phyloP scores from a whole-genome alignment of 257 asterid species.

The Lycium ferocissimum region DNA sequence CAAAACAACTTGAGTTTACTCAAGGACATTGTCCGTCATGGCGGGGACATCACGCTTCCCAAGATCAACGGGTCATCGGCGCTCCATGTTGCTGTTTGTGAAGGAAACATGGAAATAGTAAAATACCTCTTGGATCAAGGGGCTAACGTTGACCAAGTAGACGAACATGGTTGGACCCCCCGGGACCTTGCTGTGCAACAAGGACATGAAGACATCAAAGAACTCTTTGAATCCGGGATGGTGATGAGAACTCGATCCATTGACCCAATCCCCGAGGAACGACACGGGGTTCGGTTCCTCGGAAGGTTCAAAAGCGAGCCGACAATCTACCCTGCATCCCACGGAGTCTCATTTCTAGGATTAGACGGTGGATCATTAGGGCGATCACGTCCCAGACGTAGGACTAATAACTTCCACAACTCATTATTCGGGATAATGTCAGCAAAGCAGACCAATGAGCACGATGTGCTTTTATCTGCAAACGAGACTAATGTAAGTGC shows the following conservation, averaged over 20 bases:
- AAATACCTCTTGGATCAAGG: constrained; percentile 49
- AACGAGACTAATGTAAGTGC: constrained; percentile 34
- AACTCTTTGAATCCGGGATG: constrained; percentile 40
- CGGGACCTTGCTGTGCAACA: constrained; percentile 58
- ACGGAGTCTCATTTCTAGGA: constrained; percentile 37
- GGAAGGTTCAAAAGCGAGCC: constrained; percentile 58
- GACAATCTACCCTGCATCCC: constrained; percentile 38
- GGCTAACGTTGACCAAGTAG: constrained; percentile 47
- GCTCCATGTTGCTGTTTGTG: constrained; percentile 57
- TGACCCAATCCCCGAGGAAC: constrained; percentile 38
- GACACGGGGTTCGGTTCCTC: constrained; percentile 49
- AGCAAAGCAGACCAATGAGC: constrained; percentile 60
- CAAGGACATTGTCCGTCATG: constrained; percentile 43
- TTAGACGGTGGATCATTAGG: constrained; percentile 50
- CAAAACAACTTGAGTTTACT: constrained; percentile 48
- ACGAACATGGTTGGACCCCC: constrained; percentile 54
- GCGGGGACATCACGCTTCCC: constrained; percentile 52
- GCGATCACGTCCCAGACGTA: constrained; percentile 58
- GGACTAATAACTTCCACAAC: constrained; percentile 61
- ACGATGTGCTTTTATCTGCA: constrained; percentile 35
- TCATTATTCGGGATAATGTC: constrained; percentile 88
- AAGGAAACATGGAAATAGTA: constrained; percentile 53
- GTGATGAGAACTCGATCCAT: constrained; percentile 35
- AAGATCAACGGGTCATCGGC: constrained; percentile 51
- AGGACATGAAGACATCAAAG: constrained; percentile 57